A percentile compares a stretch with the other conserved stretches of the same genome.
Conservation (phyloP, 495 filamentous ascomycete species). For the Penicillium nucicola region DNA sequence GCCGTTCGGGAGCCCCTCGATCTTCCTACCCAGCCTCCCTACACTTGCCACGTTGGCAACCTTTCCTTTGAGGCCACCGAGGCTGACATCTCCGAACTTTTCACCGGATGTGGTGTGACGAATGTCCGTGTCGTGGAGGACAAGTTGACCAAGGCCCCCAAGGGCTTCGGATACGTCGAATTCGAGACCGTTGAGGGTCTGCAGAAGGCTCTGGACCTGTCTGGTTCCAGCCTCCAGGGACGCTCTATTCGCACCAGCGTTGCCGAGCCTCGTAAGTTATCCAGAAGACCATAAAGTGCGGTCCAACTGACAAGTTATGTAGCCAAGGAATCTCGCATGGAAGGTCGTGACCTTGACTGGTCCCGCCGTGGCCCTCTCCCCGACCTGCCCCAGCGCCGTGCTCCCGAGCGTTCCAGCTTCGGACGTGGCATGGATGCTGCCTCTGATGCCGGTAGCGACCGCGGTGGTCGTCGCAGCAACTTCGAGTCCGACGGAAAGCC, state of each 20-base stretch:
- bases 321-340: conserved; percentile 70
- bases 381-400: conserved; percentile 55
- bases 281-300: neutral
- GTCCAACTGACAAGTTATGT: conserved; percentile 27
- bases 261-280: conserved; percentile 74
- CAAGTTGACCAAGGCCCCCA: conserved; percentile 83
- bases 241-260: conserved; percentile 84
- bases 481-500: conserved; percentile 75
- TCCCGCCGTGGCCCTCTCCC: conserved; percentile 87
- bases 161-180: conserved; percentile 97
- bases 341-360: conserved; percentile 63
- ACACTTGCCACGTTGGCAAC: conserved; percentile 93
- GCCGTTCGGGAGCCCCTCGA: conserved; percentile 76
- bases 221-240: conserved; percentile 75
- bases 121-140: conserved; percentile 96
- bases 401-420: conserved; percentile 45
- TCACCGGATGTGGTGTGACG: conserved; percentile 75
- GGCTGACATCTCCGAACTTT: conserved; percentile 79
- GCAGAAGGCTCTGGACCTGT: conserved; percentile 83
- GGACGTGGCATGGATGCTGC: conserved; percentile 49
- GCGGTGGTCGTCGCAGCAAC: conserved; percentile 47
- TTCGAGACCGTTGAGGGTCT: conserved; percentile 85
- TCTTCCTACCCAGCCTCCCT: conserved; percentile 86
- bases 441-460: conserved; percentile 52
- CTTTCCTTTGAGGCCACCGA: conserved; percentile 88